Base-by-base conservation (phyloP, 371 early-diverging fungal species). In the Blakeslea trispora region DNA sequence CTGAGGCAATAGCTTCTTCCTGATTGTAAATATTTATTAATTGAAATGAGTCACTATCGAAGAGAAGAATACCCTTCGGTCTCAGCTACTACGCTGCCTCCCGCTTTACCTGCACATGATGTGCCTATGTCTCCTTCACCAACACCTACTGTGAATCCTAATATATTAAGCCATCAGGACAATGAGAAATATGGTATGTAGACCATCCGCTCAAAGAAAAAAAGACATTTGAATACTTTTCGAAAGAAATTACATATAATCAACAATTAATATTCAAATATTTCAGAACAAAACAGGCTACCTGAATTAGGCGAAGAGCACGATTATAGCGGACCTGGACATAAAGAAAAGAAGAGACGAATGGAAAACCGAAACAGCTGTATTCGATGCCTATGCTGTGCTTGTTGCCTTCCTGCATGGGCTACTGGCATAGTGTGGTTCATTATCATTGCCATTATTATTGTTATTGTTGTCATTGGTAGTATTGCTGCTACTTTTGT, bases 371-470 rank as follows among this genome's bases (percentile, higher is more conserved):
- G 72, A 39, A 65, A 68, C 50, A 31, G 68, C 5, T 75, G 76
- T 53, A 39, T 56, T 32, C 63, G 74, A 23, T 77, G 68, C 24
- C 41, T 67, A 5, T 77, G 77, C 46, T 77, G 78, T 59, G 71
- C 72, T 13, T 77, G 78, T 22, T 71, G 76, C 54, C 56, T 77
- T 24, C 78, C 78, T 1, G 55, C 55, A 0, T 77, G 78, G 78
- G 75, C 71, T 14, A 50, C 71, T 0, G 55, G 61, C 35, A 62
- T 74, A n/a, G 5, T 72, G 3, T 77, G 75, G 74, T 66, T 70
- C 37, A 63, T 77, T 48, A 65, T 77, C 14, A 65, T 74, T 14
- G 55, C 57, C 21, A 72, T 74, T 32, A 64, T 74, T 11, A 74
- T 74, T 40, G 62, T 67, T 11, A 41, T 77, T 8, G 52, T 72